A percentile compares a stretch with the other conserved stretches of the same genome.
Conservation (phyloP, 129 eudicot species). For the Centella asiatica region DNA sequence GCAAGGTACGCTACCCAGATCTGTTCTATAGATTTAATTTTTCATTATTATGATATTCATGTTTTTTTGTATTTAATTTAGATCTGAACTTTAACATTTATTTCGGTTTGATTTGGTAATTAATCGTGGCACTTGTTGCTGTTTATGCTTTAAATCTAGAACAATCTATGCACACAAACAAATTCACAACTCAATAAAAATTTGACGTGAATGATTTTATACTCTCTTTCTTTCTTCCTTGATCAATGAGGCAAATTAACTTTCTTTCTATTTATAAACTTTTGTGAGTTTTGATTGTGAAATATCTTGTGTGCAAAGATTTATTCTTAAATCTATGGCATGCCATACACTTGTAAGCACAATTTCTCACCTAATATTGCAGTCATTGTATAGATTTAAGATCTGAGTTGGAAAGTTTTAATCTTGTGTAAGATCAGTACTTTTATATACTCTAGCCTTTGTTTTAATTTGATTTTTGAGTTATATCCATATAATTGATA, state of each 20-base stretch:
- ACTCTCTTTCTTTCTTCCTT: too few species aligned
- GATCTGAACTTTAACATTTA: background rate
- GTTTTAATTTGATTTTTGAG: background rate
- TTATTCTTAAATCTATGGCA: too few species aligned
- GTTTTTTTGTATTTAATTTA: background rate
- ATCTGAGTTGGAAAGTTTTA: background rate
- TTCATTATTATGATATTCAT: too few species aligned
- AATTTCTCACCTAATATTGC: background rate
- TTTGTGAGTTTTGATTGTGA: too few species aligned
- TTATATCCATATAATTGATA: background rate
- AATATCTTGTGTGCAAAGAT: too few species aligned
- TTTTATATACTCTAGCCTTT: background rate
- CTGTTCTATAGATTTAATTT: background rate
- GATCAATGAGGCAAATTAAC: too few species aligned
- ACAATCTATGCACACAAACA: too few species aligned
- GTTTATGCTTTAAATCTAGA: background rate
- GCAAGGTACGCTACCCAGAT: slow-evolving; percentile 9
- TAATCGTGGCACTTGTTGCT: background rate
- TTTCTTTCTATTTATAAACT: too few species aligned
- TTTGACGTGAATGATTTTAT: too few species aligned
- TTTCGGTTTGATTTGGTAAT: background rate
- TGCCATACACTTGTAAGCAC: too few species aligned
- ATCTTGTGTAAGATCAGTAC: background rate
- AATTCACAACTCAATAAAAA: too few species aligned
- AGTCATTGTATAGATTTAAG: background rate